phyloP scores from a whole-genome alignment of 805 yeast genomes.

The Candida anglica region DNA sequence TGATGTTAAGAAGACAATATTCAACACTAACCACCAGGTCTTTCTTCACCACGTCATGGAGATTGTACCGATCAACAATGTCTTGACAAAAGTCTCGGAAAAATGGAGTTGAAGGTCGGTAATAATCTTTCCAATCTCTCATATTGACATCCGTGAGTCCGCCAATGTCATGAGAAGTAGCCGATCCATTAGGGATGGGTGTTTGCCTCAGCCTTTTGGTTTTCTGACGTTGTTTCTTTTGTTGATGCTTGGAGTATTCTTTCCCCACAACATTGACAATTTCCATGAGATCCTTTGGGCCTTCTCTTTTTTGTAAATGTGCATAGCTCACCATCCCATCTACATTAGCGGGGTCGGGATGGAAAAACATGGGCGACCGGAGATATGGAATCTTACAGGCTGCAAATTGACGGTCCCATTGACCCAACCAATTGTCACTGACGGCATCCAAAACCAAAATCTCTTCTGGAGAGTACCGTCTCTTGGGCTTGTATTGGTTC shows the following conservation, averaged over 20 bases:
- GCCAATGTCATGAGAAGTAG: constrained; percentile 21
- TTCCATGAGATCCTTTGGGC: constrained; percentile 29
- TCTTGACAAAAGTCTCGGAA: constrained; percentile 37
- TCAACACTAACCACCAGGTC: constrained; percentile 30
- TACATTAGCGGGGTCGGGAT: constrained; percentile 40
- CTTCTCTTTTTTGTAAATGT: constrained; percentile 23
- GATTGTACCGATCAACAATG: constrained; percentile 26
- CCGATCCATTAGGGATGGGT: constrained; percentile 13
- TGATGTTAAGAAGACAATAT: constrained; percentile 20
- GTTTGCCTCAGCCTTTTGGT: constrained; percentile 7
- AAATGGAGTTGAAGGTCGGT: constrained; percentile 37
- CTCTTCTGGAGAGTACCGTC: constrained; percentile 19
- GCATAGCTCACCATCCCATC: constrained; percentile 44
- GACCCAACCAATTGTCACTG: constrained; percentile 31
- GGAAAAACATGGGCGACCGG: constrained; percentile 47
- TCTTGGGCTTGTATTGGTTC: constrained; percentile 8
- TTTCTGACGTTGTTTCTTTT: constrained; percentile 24
- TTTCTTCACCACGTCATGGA: constrained; percentile 23
- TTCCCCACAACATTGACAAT: constrained; percentile 41
- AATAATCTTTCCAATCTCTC: constrained; percentile 43
- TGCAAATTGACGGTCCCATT: constrained; percentile 42
- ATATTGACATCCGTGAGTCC: constrained; percentile 40
- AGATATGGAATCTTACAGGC: constrained; percentile 39
- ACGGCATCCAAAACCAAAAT: constrained; percentile 35
- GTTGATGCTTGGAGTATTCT: constrained; percentile 41